Evolutionary conservation across 495 filamentous ascomycete genomes (phyloP), one percentile per base, ranked within the genome.

Genomic region (Astrothelium macrocarpum): DNA sequence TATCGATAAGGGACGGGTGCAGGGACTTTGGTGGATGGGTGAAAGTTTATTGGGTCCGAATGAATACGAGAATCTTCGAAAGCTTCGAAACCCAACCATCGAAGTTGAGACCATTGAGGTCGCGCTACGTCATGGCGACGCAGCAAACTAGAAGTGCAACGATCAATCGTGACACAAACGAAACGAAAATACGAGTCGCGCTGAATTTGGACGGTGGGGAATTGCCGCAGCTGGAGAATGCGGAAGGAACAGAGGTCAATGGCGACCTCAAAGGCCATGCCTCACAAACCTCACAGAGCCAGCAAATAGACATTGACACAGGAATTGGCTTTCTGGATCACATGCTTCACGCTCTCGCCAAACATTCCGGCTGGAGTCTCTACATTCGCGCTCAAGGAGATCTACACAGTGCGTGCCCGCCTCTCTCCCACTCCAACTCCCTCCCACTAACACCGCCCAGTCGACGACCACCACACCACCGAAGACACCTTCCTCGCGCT

Each of bases 241-340:
- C 67, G 78, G 42, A 77, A 73, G 59, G 70, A 72, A 28, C 58
- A 25, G 7, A 25, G 45, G 71, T 74, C 62, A 74, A 78, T 29
- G 79, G 75, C 1, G 78, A 79, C 39, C 75, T 76, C 43, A 76
- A 78, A 34, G 77, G 79, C 58, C 94, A 98, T 74, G 93, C 94
- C 3, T 83, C 86, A 1, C 95, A 97, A 70, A 79, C 84, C 68
- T 89, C 86, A 43, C 82, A 85, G 39, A 86, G 85, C 60, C 95
- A 97, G 78, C 82, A 83, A 58, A 95, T 98, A 71, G 85, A 82
- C 73, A 81, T 97, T 63, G 88, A 88, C 81, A 94, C 93, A 1
- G 94, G 94, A 59, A 95, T 98, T 71, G 94, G 94, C n/a, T 98
- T 98, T 76, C 79, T 98, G 34, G 94, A 98, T 78, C 94, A 98